These are phyloP conservation scores for Fraxinus latifolia DNA, from an alignment of 305 asterid genomes.

Conservation along the genomic window DNA sequence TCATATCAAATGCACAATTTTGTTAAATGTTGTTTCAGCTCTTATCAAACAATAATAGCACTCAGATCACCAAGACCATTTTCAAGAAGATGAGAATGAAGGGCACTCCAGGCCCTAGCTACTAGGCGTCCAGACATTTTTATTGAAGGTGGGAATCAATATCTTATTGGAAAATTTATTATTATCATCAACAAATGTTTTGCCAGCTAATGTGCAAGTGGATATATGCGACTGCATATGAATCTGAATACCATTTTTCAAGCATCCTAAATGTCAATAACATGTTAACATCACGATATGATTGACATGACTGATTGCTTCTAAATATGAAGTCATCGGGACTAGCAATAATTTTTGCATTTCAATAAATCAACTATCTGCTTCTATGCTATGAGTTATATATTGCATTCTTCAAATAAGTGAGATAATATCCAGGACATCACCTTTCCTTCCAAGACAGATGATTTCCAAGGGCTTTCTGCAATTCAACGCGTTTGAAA, in stretches of 20 bases:
- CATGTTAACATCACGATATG: background rate
- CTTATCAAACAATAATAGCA: background rate
- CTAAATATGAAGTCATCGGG: background rate
- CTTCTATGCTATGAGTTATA: background rate
- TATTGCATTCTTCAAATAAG: background rate
- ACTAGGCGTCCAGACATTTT: background rate
- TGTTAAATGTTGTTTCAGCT: background rate
- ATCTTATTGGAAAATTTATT: background rate
- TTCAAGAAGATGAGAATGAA: background rate
- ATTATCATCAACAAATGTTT: background rate
- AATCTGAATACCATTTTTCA: background rate
- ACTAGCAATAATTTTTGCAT: background rate
- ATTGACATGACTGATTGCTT: background rate
- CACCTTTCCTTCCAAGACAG: slow-evolving; percentile 98
- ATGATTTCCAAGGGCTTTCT: slow-evolving; percentile 85
- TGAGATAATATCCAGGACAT: slow-evolving; percentile 21
- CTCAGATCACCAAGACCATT: background rate
- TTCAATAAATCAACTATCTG: background rate
- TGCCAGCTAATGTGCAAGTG: background rate
- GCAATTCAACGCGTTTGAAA: slow-evolving; percentile 88
- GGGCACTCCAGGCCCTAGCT: background rate
- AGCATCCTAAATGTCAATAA: background rate
- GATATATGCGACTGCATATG: background rate
- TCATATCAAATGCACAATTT: background rate
- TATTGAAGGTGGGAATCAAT: background rate